A percentile compares a stretch with the other conserved stretches of the same genome.
phyloP scores from a whole-genome alignment of 768 basidiomycete species.

The Panaeolus cyanescens region DNA sequence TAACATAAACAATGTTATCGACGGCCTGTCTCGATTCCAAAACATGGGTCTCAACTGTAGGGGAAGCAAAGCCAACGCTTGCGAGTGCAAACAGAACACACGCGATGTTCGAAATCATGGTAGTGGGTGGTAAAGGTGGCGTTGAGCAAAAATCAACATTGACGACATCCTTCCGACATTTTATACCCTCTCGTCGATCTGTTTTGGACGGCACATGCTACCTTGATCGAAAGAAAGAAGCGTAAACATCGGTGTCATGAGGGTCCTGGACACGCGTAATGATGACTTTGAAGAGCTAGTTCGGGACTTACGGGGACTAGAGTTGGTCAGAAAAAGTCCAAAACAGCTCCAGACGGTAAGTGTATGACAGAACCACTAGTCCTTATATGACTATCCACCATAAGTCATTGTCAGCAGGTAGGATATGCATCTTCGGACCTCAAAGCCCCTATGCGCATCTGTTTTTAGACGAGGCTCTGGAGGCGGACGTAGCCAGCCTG shows the following conservation, averaged over 20 bases:
- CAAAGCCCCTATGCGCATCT: neutral
- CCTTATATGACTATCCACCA: neutral
- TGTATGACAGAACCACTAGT: neutral
- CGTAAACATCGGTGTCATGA: neutral
- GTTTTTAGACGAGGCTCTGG: too few relatives aligned
- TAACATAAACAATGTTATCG: constrained; percentile 56
- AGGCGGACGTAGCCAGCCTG: too few relatives aligned
- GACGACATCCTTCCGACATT: neutral
- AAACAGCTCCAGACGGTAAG: neutral
- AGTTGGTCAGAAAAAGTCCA: neutral
- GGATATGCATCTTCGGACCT: neutral
- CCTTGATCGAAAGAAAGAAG: neutral
- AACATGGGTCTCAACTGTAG: constrained; percentile 9
- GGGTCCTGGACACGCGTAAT: neutral
- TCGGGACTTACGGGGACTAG: neutral
- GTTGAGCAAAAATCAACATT: neutral
- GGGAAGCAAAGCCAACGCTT: constrained; percentile 10
- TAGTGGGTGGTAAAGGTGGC: neutral
- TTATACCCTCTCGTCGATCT: neutral
- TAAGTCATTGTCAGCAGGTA: neutral
- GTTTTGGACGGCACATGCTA: neutral
- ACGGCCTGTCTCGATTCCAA: constrained; percentile 30
- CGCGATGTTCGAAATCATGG: neutral
- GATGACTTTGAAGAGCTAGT: neutral
- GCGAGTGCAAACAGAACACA: neutral